Evolutionary conservation across 2,329 filamentous ascomycete species (phyloP).

Genomic region (Colletotrichum brevisporum): DNA sequence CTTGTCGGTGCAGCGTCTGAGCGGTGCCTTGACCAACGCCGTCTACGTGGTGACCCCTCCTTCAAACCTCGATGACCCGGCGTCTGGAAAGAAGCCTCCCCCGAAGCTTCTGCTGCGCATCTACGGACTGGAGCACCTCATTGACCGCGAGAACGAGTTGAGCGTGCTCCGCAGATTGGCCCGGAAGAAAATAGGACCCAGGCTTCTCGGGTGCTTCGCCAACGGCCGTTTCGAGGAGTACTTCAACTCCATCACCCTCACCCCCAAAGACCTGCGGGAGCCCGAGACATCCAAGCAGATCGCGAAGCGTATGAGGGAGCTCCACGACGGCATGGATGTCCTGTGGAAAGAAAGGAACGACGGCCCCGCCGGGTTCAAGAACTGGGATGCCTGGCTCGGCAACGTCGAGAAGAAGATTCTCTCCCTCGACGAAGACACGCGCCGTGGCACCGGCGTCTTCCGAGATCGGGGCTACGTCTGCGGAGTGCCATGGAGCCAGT

Average conservation of each 20-base stretch:
- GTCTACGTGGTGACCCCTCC: slow-evolving; percentile 95
- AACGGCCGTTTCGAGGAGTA: slow-evolving; percentile 98
- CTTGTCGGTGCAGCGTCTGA: slow-evolving; percentile 82
- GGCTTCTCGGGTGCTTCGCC: slow-evolving; percentile 89
- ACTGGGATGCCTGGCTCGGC: slow-evolving; percentile 93
- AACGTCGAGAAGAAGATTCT: slow-evolving; percentile 73
- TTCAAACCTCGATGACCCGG: slow-evolving; percentile 62
- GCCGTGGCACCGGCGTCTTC: slow-evolving; percentile 48
- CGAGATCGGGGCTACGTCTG: slow-evolving; percentile 76
- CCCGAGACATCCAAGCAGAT: slow-evolving; percentile 91
- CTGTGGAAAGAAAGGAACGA: slow-evolving; percentile 81
- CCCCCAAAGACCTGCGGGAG: slow-evolving; percentile 80
- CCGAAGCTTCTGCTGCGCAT: slow-evolving; percentile 88
- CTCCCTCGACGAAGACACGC: slow-evolving; percentile 71
- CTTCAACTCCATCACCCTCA: slow-evolving; percentile 87
- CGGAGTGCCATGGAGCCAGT: slow-evolving; percentile 85
- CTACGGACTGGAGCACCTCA: slow-evolving; percentile 95
- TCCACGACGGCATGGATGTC: slow-evolving; percentile 93
- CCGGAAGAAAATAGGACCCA: slow-evolving; percentile 92
- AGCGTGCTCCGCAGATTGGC: slow-evolving; percentile 88
- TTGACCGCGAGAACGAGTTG: slow-evolving; percentile 92
- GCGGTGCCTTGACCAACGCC: slow-evolving; percentile 94
- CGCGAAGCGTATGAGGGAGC: slow-evolving; percentile 95
- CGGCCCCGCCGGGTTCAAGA: slow-evolving; percentile 88
- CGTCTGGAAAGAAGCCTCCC: slow-evolving; percentile 62